phyloP scores from a whole-genome alignment of 345 rosid genomes.

The Citrus sp. region DNA sequence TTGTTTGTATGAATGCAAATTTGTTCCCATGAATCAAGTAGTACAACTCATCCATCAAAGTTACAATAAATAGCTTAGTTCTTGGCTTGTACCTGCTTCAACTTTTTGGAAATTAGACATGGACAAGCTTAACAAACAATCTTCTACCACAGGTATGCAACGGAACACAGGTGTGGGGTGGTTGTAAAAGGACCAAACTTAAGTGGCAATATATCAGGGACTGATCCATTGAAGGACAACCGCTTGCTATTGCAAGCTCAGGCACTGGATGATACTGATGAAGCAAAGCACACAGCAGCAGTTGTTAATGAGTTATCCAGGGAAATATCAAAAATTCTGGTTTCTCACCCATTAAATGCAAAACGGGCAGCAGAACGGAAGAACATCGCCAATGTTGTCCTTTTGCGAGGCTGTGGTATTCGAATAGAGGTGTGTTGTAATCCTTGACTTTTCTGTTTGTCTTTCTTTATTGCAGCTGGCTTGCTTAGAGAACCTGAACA shows the following conservation, averaged over 20 bases:
- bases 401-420: conserved; percentile 93
- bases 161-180: conserved; percentile 96
- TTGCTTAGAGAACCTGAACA: not conserved
- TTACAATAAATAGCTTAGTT: not conserved
- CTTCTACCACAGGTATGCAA: conserved; percentile 66
- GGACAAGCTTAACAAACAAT: not conserved
- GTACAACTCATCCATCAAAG: not conserved
- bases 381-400: conserved; percentile 81
- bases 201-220: conserved; percentile 95
- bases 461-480: not conserved
- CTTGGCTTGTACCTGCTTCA: not conserved
- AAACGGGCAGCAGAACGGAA: conserved; percentile 75
- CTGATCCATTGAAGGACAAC: conserved; percentile 90
- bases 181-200: conserved; percentile 91
- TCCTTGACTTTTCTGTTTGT: not conserved
- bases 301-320: conserved; percentile 81
- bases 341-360: conserved; percentile 68
- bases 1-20: not conserved
- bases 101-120: not conserved
- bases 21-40: not conserved
- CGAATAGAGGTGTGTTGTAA: conserved; percentile 70
- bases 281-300: conserved; percentile 79
- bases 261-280: conserved; percentile 78
- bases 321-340: conserved; percentile 74
- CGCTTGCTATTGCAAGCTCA: conserved; percentile 74